These are phyloP conservation scores for Teratosphaeria viscida DNA, from an alignment of 2,329 filamentous ascomycete genomes.

Conservation along the genomic window DNA sequence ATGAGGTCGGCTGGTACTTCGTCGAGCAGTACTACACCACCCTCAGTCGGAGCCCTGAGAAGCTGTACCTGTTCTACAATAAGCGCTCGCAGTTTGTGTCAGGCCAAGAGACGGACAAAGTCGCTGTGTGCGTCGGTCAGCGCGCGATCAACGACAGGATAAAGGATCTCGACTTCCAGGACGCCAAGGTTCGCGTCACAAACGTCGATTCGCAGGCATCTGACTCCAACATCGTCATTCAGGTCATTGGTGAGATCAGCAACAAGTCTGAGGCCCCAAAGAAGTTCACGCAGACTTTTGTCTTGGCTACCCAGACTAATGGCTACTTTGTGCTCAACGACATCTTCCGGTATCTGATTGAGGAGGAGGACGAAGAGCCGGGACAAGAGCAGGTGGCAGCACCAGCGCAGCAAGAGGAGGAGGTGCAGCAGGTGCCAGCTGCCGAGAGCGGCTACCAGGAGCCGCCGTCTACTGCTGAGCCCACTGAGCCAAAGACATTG, in stretches of 20 bases:
- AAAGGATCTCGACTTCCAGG: constrained; percentile 83
- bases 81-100: constrained; percentile 93
- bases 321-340: constrained; percentile 98
- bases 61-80: constrained; percentile 93
- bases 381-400: constrained; percentile 27
- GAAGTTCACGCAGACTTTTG: constrained; percentile 97
- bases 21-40: constrained; percentile 99
- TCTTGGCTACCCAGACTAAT: constrained; percentile 88
- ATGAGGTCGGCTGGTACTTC: constrained; percentile 98
- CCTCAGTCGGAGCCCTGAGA: constrained; percentile 84
- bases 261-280: constrained; percentile 84
- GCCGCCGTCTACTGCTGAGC: constrained; percentile 29
- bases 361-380: constrained; percentile 57
- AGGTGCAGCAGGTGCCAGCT: constrained; percentile 21
- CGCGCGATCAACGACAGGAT: constrained; percentile 89
- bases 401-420: constrained; percentile 21
- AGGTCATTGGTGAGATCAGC: constrained; percentile 95
- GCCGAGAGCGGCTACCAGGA: constrained; percentile 31
- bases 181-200: constrained; percentile 95
- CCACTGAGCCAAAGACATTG: constrained; percentile 21
- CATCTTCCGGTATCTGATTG: constrained; percentile 87
- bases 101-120: constrained; percentile 80
- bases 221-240: constrained; percentile 86
- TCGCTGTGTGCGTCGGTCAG: constrained; percentile 76
- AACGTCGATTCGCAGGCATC: constrained; percentile 96